Conservation (phyloP, 1,284 basidiomycete species). For the Abortiporus biennis region DNA sequence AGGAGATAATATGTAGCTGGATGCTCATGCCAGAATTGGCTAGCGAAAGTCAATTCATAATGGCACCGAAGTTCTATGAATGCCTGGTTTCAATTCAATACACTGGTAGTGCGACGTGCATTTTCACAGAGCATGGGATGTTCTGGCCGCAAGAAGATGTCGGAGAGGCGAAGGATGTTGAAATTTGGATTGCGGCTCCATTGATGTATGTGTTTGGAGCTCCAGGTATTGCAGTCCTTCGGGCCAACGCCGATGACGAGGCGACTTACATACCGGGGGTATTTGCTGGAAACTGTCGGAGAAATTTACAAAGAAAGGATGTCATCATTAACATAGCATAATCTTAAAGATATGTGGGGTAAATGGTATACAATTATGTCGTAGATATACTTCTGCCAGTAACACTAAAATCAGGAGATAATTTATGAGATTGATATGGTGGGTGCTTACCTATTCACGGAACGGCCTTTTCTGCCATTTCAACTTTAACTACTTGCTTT, state of each 20-base stretch:
- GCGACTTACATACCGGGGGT: slow-evolving; percentile 5
- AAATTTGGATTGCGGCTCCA: slow-evolving; percentile 5
- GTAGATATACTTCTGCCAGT: too few relatives aligned
- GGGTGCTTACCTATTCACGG: too few relatives aligned
- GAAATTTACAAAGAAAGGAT: too few relatives aligned
- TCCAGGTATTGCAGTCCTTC: slow-evolving; percentile 10
- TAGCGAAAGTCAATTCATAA: not conserved
- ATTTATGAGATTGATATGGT: too few relatives aligned
- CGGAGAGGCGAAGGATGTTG: slow-evolving; percentile 2
- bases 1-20: not conserved
- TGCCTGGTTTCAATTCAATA: too few relatives aligned
- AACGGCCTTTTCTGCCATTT: too few relatives aligned
- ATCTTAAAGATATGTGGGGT: too few relatives aligned
- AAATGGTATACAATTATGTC: too few relatives aligned
- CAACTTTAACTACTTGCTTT: too few relatives aligned
- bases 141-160: slow-evolving; percentile 12
- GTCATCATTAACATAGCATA: too few relatives aligned
- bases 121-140: slow-evolving; percentile 8
- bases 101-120: slow-evolving; percentile 6
- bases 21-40: not conserved
- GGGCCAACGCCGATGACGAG: not conserved
- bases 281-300: not conserved
- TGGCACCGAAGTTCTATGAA: too few relatives aligned
- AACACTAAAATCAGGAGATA: too few relatives aligned
- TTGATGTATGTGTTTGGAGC: slow-evolving; percentile 12